Percentiles rank a stretch among this genome's conserved stretches.
These are phyloP conservation scores for Chaetothyriales sp. DNA, from an alignment of 2,329 filamentous ascomycete genomes.

Conservation along the genomic window DNA sequence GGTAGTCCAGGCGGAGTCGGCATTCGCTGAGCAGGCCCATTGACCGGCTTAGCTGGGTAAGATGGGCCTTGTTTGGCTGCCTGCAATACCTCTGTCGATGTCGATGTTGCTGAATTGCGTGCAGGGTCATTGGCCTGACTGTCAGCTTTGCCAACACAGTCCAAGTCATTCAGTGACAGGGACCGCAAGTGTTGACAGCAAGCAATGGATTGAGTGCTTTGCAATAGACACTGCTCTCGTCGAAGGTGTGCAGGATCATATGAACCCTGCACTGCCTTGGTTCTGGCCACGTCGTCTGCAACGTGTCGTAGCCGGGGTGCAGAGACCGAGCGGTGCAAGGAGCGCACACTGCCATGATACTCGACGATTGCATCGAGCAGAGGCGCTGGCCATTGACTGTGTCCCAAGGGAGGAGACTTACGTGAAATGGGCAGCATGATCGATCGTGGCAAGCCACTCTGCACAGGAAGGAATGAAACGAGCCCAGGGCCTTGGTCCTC, in stretches of 20 bases:
- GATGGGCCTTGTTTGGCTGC: conserved; percentile 19
- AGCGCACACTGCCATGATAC: conserved; percentile 14
- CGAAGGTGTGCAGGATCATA: conserved; percentile 3
- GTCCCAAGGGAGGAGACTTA: conserved; percentile 1
- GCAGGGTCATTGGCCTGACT: not conserved
- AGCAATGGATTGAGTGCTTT: not conserved
- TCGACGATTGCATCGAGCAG: conserved; percentile 21
- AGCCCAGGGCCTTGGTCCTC: not conserved
- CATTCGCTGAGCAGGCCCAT: conserved; percentile 26
- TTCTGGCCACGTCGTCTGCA: conserved; percentile 1
- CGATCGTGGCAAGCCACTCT: conserved; percentile 1
- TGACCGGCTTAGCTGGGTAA: conserved; percentile 22
- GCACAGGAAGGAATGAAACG: conserved; percentile 3
- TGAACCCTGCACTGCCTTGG: conserved; percentile 1
- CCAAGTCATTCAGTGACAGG: conserved; percentile 20
- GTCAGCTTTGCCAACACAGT: conserved; percentile 6
- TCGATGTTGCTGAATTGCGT: not conserved
- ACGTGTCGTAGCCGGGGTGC: conserved; percentile 3
- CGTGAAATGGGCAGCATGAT: too few species aligned
- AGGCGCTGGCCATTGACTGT: conserved; percentile 15
- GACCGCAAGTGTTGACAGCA: conserved; percentile 11
- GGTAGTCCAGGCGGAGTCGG: conserved; percentile 33
- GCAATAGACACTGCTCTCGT: not conserved
- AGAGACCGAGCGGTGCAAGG: conserved; percentile 12
- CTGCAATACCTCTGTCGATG: conserved; percentile 5